Conservation (phyloP, 768 basidiomycete species). For the Termitomyces sp. region DNA sequence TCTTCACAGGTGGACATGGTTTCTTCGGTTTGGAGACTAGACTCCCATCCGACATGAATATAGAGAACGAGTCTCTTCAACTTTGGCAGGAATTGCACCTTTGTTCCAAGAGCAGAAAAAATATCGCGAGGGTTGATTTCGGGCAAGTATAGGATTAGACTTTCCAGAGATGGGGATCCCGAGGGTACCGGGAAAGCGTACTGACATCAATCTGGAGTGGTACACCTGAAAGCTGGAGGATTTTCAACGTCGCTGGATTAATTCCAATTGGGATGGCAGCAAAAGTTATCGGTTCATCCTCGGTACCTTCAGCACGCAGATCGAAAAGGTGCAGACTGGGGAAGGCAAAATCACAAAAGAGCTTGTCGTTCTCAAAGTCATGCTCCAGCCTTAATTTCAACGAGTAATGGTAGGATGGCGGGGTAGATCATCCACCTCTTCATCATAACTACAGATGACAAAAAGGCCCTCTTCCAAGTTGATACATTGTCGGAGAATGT, state of each 20-base stretch:
- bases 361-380: background rate
- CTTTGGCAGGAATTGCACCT: background rate
- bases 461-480: background rate
- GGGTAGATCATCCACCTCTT: background rate
- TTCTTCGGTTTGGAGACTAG: background rate
- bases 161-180: background rate
- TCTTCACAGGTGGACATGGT: background rate
- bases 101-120: background rate
- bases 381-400: background rate
- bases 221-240: background rate
- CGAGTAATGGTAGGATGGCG: background rate
- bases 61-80: background rate
- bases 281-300: background rate
- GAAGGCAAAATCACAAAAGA: background rate
- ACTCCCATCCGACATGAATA: background rate
- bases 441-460: background rate
- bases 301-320: background rate
- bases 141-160: background rate
- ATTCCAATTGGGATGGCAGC: background rate
- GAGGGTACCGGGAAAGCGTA: background rate
- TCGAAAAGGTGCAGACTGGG: background rate
- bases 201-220: background rate
- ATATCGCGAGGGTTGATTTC: background rate
- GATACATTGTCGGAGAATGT: background rate
- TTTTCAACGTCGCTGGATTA: background rate